Conservation (phyloP, 2,329 filamentous ascomycete species). For the Cryoendolithus antarcticus region DNA sequence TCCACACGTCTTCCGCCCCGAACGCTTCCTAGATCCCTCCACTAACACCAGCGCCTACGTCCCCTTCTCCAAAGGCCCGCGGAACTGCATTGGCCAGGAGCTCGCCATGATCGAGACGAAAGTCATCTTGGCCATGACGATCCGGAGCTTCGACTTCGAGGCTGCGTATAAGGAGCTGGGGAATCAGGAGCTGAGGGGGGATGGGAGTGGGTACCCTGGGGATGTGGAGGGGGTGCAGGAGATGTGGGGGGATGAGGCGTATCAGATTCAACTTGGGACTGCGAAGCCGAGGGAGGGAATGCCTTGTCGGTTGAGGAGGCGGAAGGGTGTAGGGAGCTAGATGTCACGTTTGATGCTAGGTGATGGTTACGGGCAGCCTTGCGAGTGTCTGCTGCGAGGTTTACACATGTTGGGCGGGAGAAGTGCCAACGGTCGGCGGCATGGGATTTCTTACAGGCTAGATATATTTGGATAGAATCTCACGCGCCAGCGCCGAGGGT, state of each 20-base stretch:
- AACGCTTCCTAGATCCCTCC: conserved; percentile 33
- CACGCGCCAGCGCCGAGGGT: no score
- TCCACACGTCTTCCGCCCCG: conserved; percentile 33
- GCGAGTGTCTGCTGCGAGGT: no score
- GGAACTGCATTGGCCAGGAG: conserved; percentile 47
- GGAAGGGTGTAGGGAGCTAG: not conserved
- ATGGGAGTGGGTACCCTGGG: conserved; percentile 22
- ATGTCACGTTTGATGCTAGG: no score
- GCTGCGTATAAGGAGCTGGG: conserved; percentile 26
- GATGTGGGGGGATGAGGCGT: conserved; percentile 22
- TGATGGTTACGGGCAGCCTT: no score
- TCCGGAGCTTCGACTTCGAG: conserved; percentile 39
- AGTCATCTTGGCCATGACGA: conserved; percentile 37
- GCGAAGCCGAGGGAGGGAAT: conserved; percentile 24
- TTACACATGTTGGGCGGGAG: no score
- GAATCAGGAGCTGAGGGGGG: conserved; percentile 16
- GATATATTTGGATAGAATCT: no score
- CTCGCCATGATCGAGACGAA: conserved; percentile 42
- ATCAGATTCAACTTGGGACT: conserved; percentile 23
- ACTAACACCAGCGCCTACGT: conserved; percentile 38
- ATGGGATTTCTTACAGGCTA: no score
- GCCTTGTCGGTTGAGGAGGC: conserved; percentile 19
- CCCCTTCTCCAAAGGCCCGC: conserved; percentile 42
- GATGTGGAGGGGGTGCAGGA: conserved; percentile 7
- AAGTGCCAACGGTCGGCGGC: no score